These are phyloP conservation scores for Cryptococcus sp. DNA, from an alignment of 1,284 basidiomycete species.

Conservation along the genomic window DNA sequence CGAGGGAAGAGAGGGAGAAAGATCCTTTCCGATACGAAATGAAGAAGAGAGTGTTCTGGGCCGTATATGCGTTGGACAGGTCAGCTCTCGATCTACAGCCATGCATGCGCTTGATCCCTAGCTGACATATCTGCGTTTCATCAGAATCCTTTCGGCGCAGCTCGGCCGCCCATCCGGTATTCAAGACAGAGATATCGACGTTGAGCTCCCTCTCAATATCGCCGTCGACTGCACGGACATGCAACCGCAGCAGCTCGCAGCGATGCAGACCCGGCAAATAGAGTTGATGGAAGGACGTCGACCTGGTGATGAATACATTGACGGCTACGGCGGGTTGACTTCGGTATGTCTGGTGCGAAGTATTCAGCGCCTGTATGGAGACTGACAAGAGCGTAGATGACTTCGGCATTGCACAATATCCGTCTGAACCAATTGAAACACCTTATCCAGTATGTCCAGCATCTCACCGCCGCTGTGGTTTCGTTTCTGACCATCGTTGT, in stretches of 20 bases:
- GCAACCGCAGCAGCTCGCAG: conserved; percentile 13
- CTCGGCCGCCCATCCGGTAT: conserved; percentile 37
- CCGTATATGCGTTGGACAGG: conserved; percentile 35
- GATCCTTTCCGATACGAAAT: conserved; percentile 34
- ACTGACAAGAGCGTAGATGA: conserved; percentile 25
- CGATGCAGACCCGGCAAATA: conserved; percentile 32
- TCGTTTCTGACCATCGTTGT: conserved; percentile 1
- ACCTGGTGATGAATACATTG: conserved; percentile 31
- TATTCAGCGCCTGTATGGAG: neutral
- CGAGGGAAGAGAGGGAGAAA: conserved; percentile 25
- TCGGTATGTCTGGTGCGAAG: conserved; percentile 21
- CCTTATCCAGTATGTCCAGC: conserved; percentile 26
- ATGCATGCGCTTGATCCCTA: too few relatives aligned
- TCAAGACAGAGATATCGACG: conserved; percentile 38
- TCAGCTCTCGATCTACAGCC: conserved; percentile 9
- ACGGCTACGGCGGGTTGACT: conserved; percentile 28
- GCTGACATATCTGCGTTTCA: neutral
- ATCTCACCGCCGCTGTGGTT: neutral
- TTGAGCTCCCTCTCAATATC: conserved; percentile 36
- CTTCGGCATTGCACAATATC: conserved; percentile 36
- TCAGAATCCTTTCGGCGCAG: conserved; percentile 35
- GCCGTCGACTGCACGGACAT: conserved; percentile 29
- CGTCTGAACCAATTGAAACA: conserved; percentile 35
- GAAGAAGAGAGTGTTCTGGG: conserved; percentile 39
- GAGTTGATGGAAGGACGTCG: conserved; percentile 18